A percentile compares a stretch with the other conserved stretches of the same genome.
phyloP scores from a whole-genome alignment of 148 eudicot species.

The Hydrangea macrophylla region DNA sequence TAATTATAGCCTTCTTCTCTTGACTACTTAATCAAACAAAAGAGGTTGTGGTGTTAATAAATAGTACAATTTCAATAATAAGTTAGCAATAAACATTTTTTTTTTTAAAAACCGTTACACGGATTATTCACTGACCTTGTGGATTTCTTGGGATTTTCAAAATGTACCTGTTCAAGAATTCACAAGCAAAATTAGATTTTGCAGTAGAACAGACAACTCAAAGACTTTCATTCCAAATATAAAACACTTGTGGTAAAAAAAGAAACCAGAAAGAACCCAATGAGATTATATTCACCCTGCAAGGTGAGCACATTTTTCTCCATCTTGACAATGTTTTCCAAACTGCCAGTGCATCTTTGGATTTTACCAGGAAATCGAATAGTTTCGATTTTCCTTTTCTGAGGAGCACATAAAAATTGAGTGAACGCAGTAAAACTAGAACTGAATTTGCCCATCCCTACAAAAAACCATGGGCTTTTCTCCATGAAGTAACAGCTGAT shows the following conservation, averaged over 20 bases:
- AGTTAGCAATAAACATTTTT: not conserved
- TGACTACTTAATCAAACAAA: constrained; percentile 6
- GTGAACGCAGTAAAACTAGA: too few relatives aligned
- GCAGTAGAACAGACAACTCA: not conserved
- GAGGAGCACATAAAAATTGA: too few relatives aligned
- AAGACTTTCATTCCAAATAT: too few relatives aligned
- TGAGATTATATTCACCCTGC: not conserved
- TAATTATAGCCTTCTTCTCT: constrained; percentile 4
- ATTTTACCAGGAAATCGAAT: not conserved
- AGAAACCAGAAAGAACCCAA: not conserved
- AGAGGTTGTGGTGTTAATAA: not conserved
- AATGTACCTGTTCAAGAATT: constrained; percentile 13
- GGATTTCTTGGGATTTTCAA: not conserved
- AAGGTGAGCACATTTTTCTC: not conserved
- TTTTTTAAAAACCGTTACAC: not conserved
- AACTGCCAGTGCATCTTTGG: not conserved
- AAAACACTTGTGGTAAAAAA: not conserved
- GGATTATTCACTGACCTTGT: constrained; percentile 14
- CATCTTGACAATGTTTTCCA: not conserved
- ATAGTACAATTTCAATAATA: not conserved
- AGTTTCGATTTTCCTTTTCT: not conserved
- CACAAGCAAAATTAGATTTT: not conserved
- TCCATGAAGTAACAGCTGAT: too few relatives aligned
- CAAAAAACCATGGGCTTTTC: not conserved
- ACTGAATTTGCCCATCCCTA: not conserved